These are phyloP conservation scores for Aureobasidium sp. DNA, from an alignment of 2,329 filamentous ascomycete genomes.

Conservation along the genomic window DNA sequence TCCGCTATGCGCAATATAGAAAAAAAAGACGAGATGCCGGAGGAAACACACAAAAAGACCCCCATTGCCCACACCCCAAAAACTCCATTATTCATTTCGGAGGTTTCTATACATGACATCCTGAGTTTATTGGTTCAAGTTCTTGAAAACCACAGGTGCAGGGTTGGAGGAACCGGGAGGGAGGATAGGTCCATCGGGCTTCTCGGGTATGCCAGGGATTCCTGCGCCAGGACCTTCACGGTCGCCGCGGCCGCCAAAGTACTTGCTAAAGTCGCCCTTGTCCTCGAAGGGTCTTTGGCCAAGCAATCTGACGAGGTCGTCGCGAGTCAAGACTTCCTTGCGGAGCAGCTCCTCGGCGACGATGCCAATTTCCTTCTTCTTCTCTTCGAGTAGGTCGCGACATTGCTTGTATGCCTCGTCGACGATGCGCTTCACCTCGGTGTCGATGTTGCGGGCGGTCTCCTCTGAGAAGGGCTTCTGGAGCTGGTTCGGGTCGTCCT, in stretches of 20 bases:
- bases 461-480: conserved; percentile 95
- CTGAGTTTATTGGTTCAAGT: not conserved
- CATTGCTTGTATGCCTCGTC: conserved; percentile 90
- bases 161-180: conserved; percentile 13
- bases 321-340: conserved; percentile 85
- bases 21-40: not conserved
- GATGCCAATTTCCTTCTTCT: conserved; percentile 80
- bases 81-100: not conserved
- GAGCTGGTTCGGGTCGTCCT: conserved; percentile 68
- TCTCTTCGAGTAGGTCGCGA: conserved; percentile 69
- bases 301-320: conserved; percentile 84
- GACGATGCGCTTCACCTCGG: conserved; percentile 83
- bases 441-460: conserved; percentile 85
- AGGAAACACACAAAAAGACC: not conserved
- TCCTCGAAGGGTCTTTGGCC: conserved; percentile 81
- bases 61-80: not conserved
- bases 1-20: conserved; percentile 13
- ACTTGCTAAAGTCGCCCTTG: conserved; percentile 84
- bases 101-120: not conserved
- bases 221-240: conserved; percentile 35
- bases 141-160: conserved; percentile 16
- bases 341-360: conserved; percentile 86
- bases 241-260: conserved; percentile 52
- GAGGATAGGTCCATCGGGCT: conserved; percentile 12
- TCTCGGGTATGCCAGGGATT: conserved; percentile 12